A percentile compares a stretch with the other conserved stretches of the same genome.
Evolutionary conservation across 1,284 basidiomycete species (phyloP).

Genomic region (Cryptococcus floricola): DNA sequence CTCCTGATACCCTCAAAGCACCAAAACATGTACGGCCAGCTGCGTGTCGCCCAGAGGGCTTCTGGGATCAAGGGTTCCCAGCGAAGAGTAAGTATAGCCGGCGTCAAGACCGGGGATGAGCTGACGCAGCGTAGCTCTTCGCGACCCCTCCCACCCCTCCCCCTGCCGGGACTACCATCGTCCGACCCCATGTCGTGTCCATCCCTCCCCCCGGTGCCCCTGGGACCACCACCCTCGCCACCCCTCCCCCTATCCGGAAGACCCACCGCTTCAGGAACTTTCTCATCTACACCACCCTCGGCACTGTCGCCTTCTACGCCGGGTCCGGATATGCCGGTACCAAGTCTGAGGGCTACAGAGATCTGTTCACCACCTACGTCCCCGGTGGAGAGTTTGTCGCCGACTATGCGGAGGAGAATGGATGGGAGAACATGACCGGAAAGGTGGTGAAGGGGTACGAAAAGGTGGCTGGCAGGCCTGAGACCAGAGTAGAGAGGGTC

Average conservation of each 20-base stretch:
- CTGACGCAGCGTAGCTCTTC: slow-evolving; percentile 19
- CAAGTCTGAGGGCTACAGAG: slow-evolving; percentile 50
- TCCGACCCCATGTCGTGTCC: slow-evolving; percentile 22
- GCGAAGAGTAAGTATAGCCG: slow-evolving; percentile 29
- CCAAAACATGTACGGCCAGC: slow-evolving; percentile 30
- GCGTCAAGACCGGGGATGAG: neutral
- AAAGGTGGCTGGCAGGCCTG: slow-evolving; percentile 42
- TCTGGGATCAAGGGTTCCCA: slow-evolving; percentile 18
- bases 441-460: slow-evolving; percentile 52
- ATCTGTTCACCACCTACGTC: slow-evolving; percentile 54
- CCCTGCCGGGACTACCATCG: slow-evolving; percentile 18
- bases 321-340: slow-evolving; percentile 49
- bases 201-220: slow-evolving; percentile 15
- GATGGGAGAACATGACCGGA: slow-evolving; percentile 65
- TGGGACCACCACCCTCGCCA: slow-evolving; percentile 23
- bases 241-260: slow-evolving; percentile 23
- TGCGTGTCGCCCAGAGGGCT: slow-evolving; percentile 25
- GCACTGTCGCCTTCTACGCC: slow-evolving; percentile 50
- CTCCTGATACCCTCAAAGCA: neutral
- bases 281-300: slow-evolving; percentile 48
- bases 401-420: slow-evolving; percentile 71
- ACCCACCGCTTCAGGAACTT: slow-evolving; percentile 42
- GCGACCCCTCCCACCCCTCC: slow-evolving; percentile 24
- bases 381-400: slow-evolving; percentile 66
- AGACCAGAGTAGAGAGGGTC: slow-evolving; percentile 34